Evolutionary conservation across 768 basidiomycete genomes (phyloP).

Genomic region (Saitozyma podzolica): DNA sequence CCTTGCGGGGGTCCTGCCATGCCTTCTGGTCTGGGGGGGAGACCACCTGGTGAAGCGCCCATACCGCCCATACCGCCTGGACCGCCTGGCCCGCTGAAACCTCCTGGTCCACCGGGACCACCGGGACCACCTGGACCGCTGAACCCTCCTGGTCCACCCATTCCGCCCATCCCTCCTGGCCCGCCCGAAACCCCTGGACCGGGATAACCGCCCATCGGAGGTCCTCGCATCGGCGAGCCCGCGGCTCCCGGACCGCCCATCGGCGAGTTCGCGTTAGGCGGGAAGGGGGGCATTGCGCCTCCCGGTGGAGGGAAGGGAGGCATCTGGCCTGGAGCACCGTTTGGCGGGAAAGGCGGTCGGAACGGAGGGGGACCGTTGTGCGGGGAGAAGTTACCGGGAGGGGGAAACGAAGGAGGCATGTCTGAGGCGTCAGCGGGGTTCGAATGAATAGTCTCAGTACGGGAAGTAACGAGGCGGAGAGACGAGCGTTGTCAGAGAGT

Average conservation of each 20-base stretch:
- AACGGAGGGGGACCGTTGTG: constrained; percentile 16
- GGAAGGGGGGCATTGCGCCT: constrained; percentile 18
- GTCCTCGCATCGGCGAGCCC: neutral
- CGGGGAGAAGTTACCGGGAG: neutral
- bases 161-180: no score
- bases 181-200: no score
- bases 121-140: neutral
- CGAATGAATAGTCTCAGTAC: neutral
- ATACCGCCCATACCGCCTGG: neutral
- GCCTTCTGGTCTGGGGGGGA: neutral
- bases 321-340: constrained; percentile 7
- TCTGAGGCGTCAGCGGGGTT: neutral
- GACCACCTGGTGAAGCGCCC: neutral
- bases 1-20: neutral
- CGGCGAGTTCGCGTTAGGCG: constrained; percentile 7
- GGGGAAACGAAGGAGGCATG: constrained; percentile 11
- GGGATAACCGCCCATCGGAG: constrained; percentile 9
- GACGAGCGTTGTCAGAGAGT: neutral
- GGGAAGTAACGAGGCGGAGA: neutral
- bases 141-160: neutral
- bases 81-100: neutral
- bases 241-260: constrained; percentile 2
- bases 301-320: constrained; percentile 31
- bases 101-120: neutral
- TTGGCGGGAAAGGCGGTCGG: constrained; percentile 30